phyloP scores from a whole-genome alignment of 2,329 filamentous ascomycete genomes.

The Alternaria alternata region DNA sequence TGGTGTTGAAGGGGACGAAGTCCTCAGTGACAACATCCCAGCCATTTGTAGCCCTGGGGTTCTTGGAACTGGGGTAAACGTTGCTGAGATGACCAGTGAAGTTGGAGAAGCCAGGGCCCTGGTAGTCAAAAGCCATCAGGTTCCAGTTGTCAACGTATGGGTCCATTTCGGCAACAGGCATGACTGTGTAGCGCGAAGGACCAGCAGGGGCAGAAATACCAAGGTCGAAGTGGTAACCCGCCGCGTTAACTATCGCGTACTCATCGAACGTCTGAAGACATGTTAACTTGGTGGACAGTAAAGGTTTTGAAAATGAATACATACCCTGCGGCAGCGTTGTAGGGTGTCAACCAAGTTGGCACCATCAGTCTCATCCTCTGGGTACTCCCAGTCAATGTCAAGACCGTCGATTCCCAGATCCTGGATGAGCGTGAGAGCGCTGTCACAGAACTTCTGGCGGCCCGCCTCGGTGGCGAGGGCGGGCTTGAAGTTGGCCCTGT shows the following conservation, averaged over 20 bases:
- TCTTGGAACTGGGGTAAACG: constrained; percentile 29
- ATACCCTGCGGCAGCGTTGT: constrained; percentile 42
- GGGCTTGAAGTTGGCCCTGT: constrained; percentile 76
- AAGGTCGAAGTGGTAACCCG: constrained; percentile 53
- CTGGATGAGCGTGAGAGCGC: constrained; percentile 77
- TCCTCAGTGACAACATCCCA: constrained; percentile 12
- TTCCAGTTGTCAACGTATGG: constrained; percentile 58
- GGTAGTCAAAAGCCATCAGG: constrained; percentile 71
- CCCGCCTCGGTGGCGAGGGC: constrained; percentile 70
- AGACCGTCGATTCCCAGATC: constrained; percentile 73
- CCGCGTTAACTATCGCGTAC: constrained; percentile 49
- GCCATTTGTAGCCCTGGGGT: constrained; percentile 32
- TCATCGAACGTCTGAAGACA: constrained; percentile 44
- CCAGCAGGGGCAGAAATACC: constrained; percentile 56
- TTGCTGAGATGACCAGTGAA: constrained; percentile 61
- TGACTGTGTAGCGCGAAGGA: constrained; percentile 48
- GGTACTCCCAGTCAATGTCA: constrained; percentile 59
- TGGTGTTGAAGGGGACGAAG: constrained; percentile 34
- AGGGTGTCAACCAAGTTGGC: constrained; percentile 50
- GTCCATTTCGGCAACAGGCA: constrained; percentile 54
- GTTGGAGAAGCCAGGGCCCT: constrained; percentile 78
- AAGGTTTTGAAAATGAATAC: constrained; percentile 20
- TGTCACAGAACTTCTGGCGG: constrained; percentile 71
- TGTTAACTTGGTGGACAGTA: not conserved
- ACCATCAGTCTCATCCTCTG: constrained; percentile 48